These are phyloP conservation scores for Calonectria pteridis DNA, from an alignment of 2,329 filamentous ascomycete genomes.

Conservation along the genomic window DNA sequence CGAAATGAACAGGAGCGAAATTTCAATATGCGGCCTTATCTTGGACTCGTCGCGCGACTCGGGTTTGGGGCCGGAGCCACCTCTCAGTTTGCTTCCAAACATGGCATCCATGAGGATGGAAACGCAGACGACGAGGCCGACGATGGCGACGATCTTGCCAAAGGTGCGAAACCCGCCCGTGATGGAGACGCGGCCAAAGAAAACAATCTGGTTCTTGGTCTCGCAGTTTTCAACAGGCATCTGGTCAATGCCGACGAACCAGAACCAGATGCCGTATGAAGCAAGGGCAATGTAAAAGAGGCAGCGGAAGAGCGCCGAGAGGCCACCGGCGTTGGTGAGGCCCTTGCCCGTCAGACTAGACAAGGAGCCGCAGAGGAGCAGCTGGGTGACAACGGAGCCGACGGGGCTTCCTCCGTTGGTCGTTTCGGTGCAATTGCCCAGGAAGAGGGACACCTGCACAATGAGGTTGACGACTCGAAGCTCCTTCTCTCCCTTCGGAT, in stretches of 20 bases:
- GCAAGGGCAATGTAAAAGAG: neutral
- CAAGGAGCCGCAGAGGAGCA: conserved; percentile 1
- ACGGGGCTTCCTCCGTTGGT: neutral
- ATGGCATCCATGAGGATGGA: neutral
- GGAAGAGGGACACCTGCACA: neutral
- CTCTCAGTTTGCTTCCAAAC: neutral
- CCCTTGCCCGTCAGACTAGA: neutral
- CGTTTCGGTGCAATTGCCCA: neutral
- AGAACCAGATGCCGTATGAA: neutral
- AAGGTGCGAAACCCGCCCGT: neutral
- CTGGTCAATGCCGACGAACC: neutral
- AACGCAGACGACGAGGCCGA: neutral
- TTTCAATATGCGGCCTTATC: neutral
- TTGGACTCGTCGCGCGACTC: neutral
- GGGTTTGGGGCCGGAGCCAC: neutral
- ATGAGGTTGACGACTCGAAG: neutral
- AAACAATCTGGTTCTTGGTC: neutral
- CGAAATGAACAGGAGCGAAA: neutral
- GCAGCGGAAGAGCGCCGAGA: neutral
- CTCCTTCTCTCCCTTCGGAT: neutral
- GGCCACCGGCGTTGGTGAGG: neutral
- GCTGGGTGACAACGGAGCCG: neutral
- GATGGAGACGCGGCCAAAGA: neutral
- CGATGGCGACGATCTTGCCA: neutral
- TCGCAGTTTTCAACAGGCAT: neutral